Base-by-base conservation (phyloP, 768 basidiomycete genomes). In the Tephrocybe sp. region DNA sequence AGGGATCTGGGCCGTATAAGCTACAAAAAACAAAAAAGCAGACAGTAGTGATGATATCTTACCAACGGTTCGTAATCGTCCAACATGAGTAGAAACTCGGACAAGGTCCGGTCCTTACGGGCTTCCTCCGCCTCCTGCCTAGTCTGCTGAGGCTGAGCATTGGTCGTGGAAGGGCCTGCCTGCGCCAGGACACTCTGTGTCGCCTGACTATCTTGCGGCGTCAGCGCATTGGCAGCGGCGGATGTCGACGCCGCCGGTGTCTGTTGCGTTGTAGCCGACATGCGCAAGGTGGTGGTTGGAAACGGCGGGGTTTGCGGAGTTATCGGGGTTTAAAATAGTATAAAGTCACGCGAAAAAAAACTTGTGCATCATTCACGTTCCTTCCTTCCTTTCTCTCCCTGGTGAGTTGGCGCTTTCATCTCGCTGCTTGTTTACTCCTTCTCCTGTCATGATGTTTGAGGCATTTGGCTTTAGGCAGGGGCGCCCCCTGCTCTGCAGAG, bases 41-140 rank as follows among this genome's bases (percentile, higher is more conserved):
- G 12, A 12, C 4, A 31, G 25, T 12, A 16, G 35, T 41, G 42
- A 28, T 7, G 18, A 11, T 18, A 19, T 70, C 82, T 50, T 61
- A 96, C 96, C 66, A 98, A 67, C 36, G 96, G 96, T 62, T 98
- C 92, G 63, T 97, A 98, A 40, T 96, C 94, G 60, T 98, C 96
- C 26, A 98, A 75, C 92, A 96, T 92, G 31, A 95, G 75, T 74
- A 98, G 78, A 60, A 98, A 95, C 63, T 98, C 93, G 5, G 91
- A 91, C 41, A 98, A 67, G 1, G 91, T 95, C 42, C 88, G 78
- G 69, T 98, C 95, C 62, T 92, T 92, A 58, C 89, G 75, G 0
- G 89, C 90, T 54, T 88, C 87, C 59, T 91, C 89, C 15, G 86
- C 80, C 5, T 81, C 82, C 57, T 88, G 86, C 35, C 87, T 80